These are phyloP conservation scores for Apiotrichum sp. DNA, from an alignment of 1,284 basidiomycete species.

Conservation along the genomic window DNA sequence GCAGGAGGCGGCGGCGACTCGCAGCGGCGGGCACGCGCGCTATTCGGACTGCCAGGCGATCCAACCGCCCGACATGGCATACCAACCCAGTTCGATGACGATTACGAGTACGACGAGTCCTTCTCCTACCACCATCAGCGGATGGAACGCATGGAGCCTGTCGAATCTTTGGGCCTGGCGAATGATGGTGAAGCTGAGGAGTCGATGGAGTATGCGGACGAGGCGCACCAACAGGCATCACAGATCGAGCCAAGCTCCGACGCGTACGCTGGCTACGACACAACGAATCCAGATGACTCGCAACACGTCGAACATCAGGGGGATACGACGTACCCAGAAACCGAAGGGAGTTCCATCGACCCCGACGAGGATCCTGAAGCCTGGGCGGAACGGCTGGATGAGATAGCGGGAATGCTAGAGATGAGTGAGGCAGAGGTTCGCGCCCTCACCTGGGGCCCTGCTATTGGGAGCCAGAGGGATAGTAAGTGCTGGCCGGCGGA, in stretches of 20 bases:
- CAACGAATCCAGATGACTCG: not conserved
- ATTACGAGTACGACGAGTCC: slow-evolving; percentile 3
- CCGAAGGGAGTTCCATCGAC: slow-evolving; percentile 28
- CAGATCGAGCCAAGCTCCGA: not conserved
- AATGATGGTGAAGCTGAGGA: not conserved
- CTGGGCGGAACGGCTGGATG: slow-evolving; percentile 36
- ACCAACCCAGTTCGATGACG: not conserved
- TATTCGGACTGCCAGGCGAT: slow-evolving; percentile 1
- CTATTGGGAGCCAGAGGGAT: slow-evolving; percentile 15
- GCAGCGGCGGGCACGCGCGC: not conserved
- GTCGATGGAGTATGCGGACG: slow-evolving; percentile 2
- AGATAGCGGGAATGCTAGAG: slow-evolving; percentile 39
- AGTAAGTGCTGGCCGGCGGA: slow-evolving; percentile 2
- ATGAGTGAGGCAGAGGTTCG: slow-evolving; percentile 34
- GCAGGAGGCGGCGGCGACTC: too few species aligned
- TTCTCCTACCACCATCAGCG: not conserved
- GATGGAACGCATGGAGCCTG: not conserved
- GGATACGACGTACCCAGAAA: slow-evolving; percentile 17
- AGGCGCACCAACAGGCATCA: not conserved
- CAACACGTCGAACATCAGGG: slow-evolving; percentile 1
- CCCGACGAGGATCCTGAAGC: slow-evolving; percentile 34
- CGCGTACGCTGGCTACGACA: not conserved
- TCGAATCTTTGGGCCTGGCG: not conserved
- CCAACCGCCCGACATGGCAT: not conserved
- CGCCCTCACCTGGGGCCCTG: slow-evolving; percentile 35